Percentiles rank a stretch among this genome's conserved stretches.
Conservation (phyloP, 768 basidiomycete species). For the Tremella mesenterica region DNA sequence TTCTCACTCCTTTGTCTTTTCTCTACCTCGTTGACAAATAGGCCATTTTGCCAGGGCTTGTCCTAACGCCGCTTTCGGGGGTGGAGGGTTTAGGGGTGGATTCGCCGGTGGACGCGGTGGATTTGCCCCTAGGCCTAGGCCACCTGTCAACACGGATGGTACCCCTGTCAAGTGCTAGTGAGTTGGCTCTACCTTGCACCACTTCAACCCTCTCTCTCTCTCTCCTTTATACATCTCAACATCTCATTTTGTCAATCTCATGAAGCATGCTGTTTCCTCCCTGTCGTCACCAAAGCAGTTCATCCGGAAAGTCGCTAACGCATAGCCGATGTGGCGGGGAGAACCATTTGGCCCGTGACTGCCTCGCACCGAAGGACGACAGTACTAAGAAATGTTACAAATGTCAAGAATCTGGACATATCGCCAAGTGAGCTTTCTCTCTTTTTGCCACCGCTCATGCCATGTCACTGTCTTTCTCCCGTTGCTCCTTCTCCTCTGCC, state of each 20-base stretch:
- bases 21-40: not conserved
- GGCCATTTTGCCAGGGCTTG: conserved; percentile 25
- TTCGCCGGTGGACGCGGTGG: conserved; percentile 28
- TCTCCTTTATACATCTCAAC: too few species aligned
- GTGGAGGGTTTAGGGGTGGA: conserved; percentile 15
- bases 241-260: too few species aligned
- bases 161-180: conserved; percentile 41
- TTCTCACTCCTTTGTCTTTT: conserved; percentile 48
- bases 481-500: too few species aligned
- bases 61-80: conserved; percentile 12
- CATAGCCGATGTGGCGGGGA: conserved; percentile 40
- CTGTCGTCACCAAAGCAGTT: too few species aligned
- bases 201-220: too few species aligned
- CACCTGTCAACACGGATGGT: conserved; percentile 32
- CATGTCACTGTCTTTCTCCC: too few species aligned
- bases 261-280: too few species aligned
- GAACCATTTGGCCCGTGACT: conserved; percentile 42
- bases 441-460: too few species aligned
- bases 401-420: conserved; percentile 40
- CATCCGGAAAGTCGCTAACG: not conserved
- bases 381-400: conserved; percentile 40
- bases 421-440: conserved; percentile 15
- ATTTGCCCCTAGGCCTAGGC: conserved; percentile 18
- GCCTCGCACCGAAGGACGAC: conserved; percentile 35
- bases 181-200: conserved; percentile 11